Evolutionary conservation across 768 basidiomycete species (phyloP), one percentile per base, ranked within the genome.

Genomic region (Leccinum arenicola): DNA sequence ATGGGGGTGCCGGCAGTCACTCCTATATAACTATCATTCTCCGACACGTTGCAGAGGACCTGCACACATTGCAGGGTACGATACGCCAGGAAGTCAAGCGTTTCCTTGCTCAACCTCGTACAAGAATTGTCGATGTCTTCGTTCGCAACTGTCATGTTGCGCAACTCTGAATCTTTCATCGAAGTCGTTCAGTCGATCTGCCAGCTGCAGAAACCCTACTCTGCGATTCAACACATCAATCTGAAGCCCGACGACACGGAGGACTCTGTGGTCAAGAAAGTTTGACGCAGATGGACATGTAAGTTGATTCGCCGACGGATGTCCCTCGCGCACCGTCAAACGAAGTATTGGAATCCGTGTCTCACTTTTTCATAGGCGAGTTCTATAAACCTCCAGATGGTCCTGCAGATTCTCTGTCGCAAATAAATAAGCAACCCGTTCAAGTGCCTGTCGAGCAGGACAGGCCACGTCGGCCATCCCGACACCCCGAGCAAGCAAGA

Each of bases 31-130:
- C 87, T 45, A 90, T 89, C 66, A 89, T 98, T 61, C 78, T 98
- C n/a, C 88, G 97, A 7, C 97, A 99, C 69, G 75, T 93, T 54
- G 84, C 95, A 52, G 97, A 99, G 74, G 92, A 95, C 62, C 66
- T 79, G 2, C 68, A 75, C 3, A 82, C 80, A 8, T 70, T 98
- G 47, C 81, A 84, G 57, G 77, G 76, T 8, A 80, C 92, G 64
- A 95, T 99, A 85, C 83, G 83, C 23, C 86, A 90, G 62, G 89
- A 93, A 59, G 82, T 98, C 67, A 89, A 85, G 65, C 83, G 87
- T 3, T 94, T 89, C 76, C 87, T 97, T 66, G 74, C 82, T 4
- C 86, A 88, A 61, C 81, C 90, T 33, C 86, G 92, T 33, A 81
- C 84, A 12, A 84, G 83, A 50, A 71, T 82, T 19, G 80, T 86